Percentiles rank a stretch among this genome's conserved stretches.
phyloP scores from a whole-genome alignment of 495 filamentous ascomycete species.

The Tuber aestivum region DNA sequence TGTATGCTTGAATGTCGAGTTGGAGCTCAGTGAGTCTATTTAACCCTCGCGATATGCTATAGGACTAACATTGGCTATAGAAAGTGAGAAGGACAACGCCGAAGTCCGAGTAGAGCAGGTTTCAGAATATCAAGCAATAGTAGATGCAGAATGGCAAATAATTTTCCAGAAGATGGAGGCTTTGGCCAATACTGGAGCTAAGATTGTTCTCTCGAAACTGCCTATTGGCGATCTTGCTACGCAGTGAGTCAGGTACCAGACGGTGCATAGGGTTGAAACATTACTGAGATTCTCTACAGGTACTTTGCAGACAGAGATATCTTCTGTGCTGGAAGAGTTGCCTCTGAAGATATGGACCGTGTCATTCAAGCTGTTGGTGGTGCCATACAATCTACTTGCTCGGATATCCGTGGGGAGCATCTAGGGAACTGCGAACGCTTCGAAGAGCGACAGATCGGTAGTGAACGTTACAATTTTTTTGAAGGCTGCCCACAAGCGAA shows the following conservation, averaged over 20 bases:
- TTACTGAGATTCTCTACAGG: constrained; percentile 43
- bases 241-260: constrained; percentile 53
- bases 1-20: constrained; percentile 91
- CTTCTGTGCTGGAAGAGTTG: constrained; percentile 93
- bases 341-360: constrained; percentile 90
- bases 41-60: neutral
- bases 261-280: neutral
- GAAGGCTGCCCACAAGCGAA: constrained; percentile 90
- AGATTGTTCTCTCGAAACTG: constrained; percentile 93
- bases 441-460: constrained; percentile 93
- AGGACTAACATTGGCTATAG: constrained; percentile 21
- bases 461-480: constrained; percentile 97
- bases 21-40: constrained; percentile 62
- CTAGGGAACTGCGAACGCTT: constrained; percentile 86
- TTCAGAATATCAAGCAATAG: constrained; percentile 97
- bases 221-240: constrained; percentile 97
- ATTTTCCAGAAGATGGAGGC: constrained; percentile 99
- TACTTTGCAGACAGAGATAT: constrained; percentile 97
- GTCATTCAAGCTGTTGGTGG: constrained; percentile 92
- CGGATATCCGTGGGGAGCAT: constrained; percentile 83
- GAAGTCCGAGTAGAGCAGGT: constrained; percentile 97
- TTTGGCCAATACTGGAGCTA: constrained; percentile 82
- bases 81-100: constrained; percentile 98
- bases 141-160: constrained; percentile 99
- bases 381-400: constrained; percentile 90